Base-by-base conservation (phyloP, 2,329 filamentous ascomycete species). In the Phialophora chinensis region DNA sequence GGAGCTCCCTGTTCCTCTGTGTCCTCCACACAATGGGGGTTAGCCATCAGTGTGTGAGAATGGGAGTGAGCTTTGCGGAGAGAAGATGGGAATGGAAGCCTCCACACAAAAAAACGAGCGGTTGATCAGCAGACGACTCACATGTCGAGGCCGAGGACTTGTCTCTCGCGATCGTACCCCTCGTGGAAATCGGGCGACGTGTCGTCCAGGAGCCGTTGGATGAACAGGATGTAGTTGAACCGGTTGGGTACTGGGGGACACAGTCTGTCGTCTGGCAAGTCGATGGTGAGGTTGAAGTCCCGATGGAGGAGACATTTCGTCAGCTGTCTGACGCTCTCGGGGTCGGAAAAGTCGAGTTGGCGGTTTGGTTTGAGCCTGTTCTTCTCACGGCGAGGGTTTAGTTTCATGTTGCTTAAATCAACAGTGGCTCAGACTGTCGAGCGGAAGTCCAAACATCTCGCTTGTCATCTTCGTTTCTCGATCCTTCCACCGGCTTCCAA, bases 141-240 rank as follows among this genome's bases (percentile, higher is more conserved):
- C 84, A 97, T 90, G 72, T 97, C 93, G 1, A 97, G 79, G 0
- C 94, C 93, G 0, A 85, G 76, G 1, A 92, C 82, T 50, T 83
- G 79, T n/a, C 85, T 80, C 2, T 84, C 79, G 0, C 80, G 76
- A 62, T 87, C 81, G 71, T 87, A 89, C 0, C 80, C 81, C 54
- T 83, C 80, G 7, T 72, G 73, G 67, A 82, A 79, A 64, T 78
- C 72, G 17, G 80, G 79, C 10, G 80, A 80, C 0, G 89, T 90
- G 0, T 87, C 89, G 74, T 96, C 92, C 6, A 98, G 76, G 0
- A 99, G 85, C 2, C 85, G 84, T 73, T 96, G 92, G 1, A 98
- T 81, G 93, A 93, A 98, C 8, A 93, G 81, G 23, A 98, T 87
- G 76, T 99, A 99, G 74, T 94, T 95, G 77, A 96, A 89, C 56